Evolutionary conservation across 108 stramenopile genomes (phyloP).

Genomic region (Cylindrotheca closterium): DNA sequence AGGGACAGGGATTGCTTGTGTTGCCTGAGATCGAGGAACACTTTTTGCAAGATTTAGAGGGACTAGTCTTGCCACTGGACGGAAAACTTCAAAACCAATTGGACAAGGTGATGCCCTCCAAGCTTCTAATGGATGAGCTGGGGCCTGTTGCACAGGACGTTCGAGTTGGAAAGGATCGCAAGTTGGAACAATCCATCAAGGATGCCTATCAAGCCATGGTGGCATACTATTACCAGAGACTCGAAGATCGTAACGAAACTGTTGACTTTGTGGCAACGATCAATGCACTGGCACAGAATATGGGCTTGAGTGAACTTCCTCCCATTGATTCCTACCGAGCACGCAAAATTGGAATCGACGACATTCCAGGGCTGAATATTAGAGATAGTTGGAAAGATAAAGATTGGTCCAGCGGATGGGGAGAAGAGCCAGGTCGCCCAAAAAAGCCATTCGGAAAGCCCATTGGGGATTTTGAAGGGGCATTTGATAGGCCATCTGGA

Average conservation of each 20-base stretch:
- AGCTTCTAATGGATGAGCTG: slow-evolving; percentile 19
- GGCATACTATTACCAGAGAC: slow-evolving; percentile 29
- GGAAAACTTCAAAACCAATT: slow-evolving; percentile 1
- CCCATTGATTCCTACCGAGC: slow-evolving; percentile 25
- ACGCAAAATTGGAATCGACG: slow-evolving; percentile 23
- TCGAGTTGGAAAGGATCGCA: slow-evolving; percentile 10
- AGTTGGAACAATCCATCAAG: slow-evolving; percentile 16
- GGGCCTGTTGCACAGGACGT: slow-evolving; percentile 29
- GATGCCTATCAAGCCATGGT: slow-evolving; percentile 34
- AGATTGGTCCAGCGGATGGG: slow-evolving; percentile 5
- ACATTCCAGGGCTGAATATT: slow-evolving; percentile 25
- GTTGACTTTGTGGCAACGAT: slow-evolving; percentile 11
- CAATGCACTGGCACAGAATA: slow-evolving; percentile 19
- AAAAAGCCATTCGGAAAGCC: slow-evolving; percentile 10
- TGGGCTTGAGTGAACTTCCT: slow-evolving; percentile 31
- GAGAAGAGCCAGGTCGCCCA: neutral
- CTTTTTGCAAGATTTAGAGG: slow-evolving; percentile 30
- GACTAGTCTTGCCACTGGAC: slow-evolving; percentile 12
- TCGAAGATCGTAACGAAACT: neutral
- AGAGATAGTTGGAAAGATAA: slow-evolving; percentile 26
- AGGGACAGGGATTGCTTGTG: slow-evolving; percentile 66
- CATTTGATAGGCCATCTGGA: slow-evolving; percentile 12
- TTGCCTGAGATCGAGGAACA: slow-evolving; percentile 31
- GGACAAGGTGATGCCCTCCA: slow-evolving; percentile 4
- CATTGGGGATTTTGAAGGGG: slow-evolving; percentile 26